A percentile compares a stretch with the other conserved stretches of the same genome.
Evolutionary conservation across 139 green algal species (phyloP).

Genomic region (Chlorella sp.): DNA sequence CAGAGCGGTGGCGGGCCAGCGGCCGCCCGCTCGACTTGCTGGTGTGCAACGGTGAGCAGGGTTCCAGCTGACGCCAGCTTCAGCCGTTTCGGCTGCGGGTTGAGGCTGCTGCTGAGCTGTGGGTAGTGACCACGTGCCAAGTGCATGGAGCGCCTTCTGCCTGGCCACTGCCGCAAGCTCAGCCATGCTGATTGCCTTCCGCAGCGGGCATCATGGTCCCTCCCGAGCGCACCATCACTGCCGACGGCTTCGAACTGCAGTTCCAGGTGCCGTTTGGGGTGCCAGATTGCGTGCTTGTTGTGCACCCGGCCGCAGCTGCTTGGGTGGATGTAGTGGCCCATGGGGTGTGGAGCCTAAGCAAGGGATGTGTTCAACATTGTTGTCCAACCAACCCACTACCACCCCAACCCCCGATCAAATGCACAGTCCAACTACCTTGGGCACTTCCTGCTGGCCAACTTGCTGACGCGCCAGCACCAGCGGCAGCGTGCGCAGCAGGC

Average conservation of each 20-base stretch:
- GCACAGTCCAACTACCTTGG: conserved; percentile 71
- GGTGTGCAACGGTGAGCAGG: conserved; percentile 59
- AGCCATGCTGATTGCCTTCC: no score
- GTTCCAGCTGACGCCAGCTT: no score
- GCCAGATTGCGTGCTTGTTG: no score
- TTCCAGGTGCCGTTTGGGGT: conserved; percentile 62
- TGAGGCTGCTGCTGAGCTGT: no score
- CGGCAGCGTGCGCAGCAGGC: conserved; percentile 46
- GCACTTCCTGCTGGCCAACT: conserved; percentile 45
- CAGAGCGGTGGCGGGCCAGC: conserved; percentile 34
- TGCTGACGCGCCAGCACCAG: conserved; percentile 33
- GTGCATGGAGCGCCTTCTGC: no score
- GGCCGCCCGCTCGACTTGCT: conserved; percentile 61
- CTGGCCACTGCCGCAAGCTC: no score
- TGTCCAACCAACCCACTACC: no score
- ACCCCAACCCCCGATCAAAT: neutral
- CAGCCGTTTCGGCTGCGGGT: no score
- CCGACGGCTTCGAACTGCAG: conserved; percentile 76
- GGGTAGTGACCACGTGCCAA: no score
- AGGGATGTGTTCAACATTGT: no score
- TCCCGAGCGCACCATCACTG: conserved; percentile 31
- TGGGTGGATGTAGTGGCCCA: no score
- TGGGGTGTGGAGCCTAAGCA: no score
- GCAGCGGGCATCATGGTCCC: conserved; percentile 74
- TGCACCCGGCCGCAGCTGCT: neutral